Evolutionary conservation across 208 protist genomes (phyloP).

Genomic region (Kentomonas sorsogonicus): DNA sequence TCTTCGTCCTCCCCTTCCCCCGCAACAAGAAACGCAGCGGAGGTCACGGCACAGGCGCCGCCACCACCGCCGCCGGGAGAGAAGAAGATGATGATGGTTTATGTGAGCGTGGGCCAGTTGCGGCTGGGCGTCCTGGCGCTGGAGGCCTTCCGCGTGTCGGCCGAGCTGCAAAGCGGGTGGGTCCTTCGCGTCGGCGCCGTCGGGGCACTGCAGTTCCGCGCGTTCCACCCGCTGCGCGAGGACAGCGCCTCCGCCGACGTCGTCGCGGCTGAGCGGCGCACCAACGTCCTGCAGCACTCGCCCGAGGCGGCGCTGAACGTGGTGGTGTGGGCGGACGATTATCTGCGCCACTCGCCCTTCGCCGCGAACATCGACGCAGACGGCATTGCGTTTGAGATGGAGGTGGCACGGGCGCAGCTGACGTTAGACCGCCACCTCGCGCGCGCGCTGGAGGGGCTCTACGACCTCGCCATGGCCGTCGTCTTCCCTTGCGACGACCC

Average conservation of each 20-base stretch:
- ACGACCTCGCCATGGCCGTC: slow-evolving; percentile 35
- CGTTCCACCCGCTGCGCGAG: too few species aligned
- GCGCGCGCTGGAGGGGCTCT: slow-evolving; percentile 27
- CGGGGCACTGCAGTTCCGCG: too few species aligned
- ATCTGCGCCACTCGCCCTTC: slow-evolving; percentile 33
- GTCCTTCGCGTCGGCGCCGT: slow-evolving; percentile 24
- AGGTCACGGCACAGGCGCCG: not conserved
- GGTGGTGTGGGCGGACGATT: slow-evolving; percentile 37
- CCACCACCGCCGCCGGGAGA: not conserved
- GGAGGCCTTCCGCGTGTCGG: slow-evolving; percentile 12
- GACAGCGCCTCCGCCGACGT: not conserved
- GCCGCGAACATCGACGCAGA: slow-evolving; percentile 30
- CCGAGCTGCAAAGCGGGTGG: slow-evolving; percentile 30
- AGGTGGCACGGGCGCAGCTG: slow-evolving; percentile 22
- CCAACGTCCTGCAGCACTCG: too few species aligned
- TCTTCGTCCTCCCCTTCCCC: too few species aligned
- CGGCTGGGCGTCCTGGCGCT: slow-evolving; percentile 19
- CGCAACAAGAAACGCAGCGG: too few species aligned
- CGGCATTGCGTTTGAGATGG: slow-evolving; percentile 43
- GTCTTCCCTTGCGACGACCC: slow-evolving; percentile 40
- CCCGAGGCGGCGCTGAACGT: slow-evolving; percentile 11
- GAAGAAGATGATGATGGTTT: too few species aligned
- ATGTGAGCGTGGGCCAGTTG: slow-evolving; percentile 17
- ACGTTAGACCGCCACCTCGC: slow-evolving; percentile 31
- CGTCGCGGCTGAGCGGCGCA: too few species aligned